Base-by-base conservation (phyloP, 1,284 basidiomycete genomes). In the Hypsizygus ulmarius region DNA sequence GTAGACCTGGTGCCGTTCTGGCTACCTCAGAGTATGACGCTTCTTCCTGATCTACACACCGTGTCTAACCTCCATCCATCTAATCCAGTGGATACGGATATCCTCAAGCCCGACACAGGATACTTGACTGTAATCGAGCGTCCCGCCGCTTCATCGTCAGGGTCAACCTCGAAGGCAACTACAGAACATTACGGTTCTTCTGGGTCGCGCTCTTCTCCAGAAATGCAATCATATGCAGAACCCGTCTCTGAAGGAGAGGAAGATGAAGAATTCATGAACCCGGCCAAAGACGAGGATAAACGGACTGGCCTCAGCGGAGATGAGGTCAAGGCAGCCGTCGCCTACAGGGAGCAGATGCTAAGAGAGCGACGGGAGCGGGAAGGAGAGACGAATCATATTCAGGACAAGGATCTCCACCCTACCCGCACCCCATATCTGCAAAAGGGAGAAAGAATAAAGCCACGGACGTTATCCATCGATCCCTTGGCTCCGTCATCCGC, bases 1-100 rank as follows among this genome's bases (percentile, higher is more conserved):
- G 96, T 98, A 46, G 92, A 98, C 63, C 81, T 99, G n/a, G 90
- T 99, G 12, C 96, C 96, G 3, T 99, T 98, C 78, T 99, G 96
- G 96, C 82, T 98, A 3, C 94, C 93, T 4, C 93, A 96, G 66
- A 96, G 87, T 93, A 64, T 47, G 83, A 69, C 6, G 35, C n/a
- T 34, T 25, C 37, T 30, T 16, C 27, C 11, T 18, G 19, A 11
- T 33, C 34, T 12, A 27, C 32, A 0, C 12, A 14, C 5, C 11
- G 38, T 47, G n/a, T 27, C 38, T 44, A 43, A 39, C 40, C 32
- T 9, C 49, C 25, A 34, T 39, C 15, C 27, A 5, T 37, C 18
- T 28, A 28, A 7, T 41, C 56, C 65, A 90, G 90, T 96, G 93
- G 93, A 94, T 50, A 88, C 83, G 47, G 91, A 96, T 61, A 97